Base-by-base conservation (phyloP, 1,284 basidiomycete genomes). In the Cryptococcus sp. region DNA sequence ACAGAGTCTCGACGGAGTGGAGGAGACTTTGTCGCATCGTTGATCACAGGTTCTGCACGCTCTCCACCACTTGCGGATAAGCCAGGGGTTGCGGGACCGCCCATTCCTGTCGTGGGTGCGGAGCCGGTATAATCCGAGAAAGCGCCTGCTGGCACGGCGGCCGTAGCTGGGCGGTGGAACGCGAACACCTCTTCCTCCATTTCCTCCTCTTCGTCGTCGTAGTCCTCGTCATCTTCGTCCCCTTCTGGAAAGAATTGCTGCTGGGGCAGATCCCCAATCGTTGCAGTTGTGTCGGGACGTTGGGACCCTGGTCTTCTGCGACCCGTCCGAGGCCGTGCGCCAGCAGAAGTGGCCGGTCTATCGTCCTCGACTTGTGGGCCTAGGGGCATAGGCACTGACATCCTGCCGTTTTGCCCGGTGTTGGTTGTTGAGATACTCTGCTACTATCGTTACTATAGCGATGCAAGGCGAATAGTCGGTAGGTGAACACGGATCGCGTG, bases 181-280 rank as follows among this genome's bases (percentile, higher is more conserved):
- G 77, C 78, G 55, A 77, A 78, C 6, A 78, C 72, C 17, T 64
- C 67, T 19, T 68, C 68, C 16, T 71, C 69, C 31, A 72, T 71
- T 6, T 64, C 65, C 16, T 74, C 70, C 27, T 68, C 67, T 13
- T 67, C 62, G 19, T 70, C 70, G 22, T 74, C 71, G n/a, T 71
- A 69, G 27, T 75, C 71, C n/a, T 68, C 66, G 48, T 69, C 68
- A 19, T 67, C 69, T 19, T 72, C 69, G 17, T 71, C 67, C 15
- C 66, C 67, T 51, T 74, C 72, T 5, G 74, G 72, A 53, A 71
- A 75, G 53, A 77, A 78, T 35, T 75, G 63, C 50, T 73, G 71
- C 5, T 73, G 70, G 3, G 77, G 76, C n/a, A 77, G 59, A 8
- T 69, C 70, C 4, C 69, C 67, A 19, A 77, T 71, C 5, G 66